These are phyloP conservation scores for Leucogyrophana mollusca DNA, from an alignment of 768 basidiomycete genomes.

Conservation along the genomic window DNA sequence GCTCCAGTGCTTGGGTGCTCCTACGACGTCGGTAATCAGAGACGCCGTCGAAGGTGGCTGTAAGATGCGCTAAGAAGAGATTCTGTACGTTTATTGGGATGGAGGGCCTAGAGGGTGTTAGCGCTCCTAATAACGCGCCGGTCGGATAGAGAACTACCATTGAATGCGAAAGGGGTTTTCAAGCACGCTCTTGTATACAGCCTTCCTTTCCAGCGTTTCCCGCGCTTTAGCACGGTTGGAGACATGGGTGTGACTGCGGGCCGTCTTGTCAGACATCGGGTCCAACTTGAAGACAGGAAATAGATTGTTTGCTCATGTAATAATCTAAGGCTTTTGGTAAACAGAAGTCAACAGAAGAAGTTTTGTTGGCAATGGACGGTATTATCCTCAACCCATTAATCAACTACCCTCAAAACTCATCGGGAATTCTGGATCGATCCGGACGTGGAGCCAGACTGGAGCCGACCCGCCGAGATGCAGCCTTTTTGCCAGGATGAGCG, in stretches of 20 bases:
- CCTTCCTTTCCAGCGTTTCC: constrained; percentile 50
- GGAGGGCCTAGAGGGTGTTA: constrained; percentile 49
- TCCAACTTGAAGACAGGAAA: neutral
- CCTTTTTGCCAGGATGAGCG: too few species aligned
- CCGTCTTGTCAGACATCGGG: constrained; percentile 49
- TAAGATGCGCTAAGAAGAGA: constrained; percentile 47
- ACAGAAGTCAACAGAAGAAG: too few species aligned
- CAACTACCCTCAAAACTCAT: too few species aligned
- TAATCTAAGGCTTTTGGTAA: too few species aligned
- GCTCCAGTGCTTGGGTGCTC: constrained; percentile 36
- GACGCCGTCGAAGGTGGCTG: constrained; percentile 50
- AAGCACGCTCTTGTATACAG: constrained; percentile 67
- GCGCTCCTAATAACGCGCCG: neutral
- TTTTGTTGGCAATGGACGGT: too few species aligned
- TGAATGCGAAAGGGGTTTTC: constrained; percentile 68
- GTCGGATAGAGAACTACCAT: constrained; percentile 47
- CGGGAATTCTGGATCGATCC: too few species aligned
- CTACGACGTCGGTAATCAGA: constrained; percentile 39
- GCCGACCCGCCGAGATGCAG: too few species aligned
- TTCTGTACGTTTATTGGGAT: constrained; percentile 66
- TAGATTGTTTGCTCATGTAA: too few species aligned
- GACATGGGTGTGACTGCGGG: constrained; percentile 50
- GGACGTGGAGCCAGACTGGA: too few species aligned
- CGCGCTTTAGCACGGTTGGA: constrained; percentile 63
- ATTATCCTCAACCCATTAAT: too few species aligned